Percentiles rank a stretch among this genome's conserved stretches.
These are phyloP conservation scores for Botrytis hyacinthi DNA, from an alignment of 2,329 filamentous ascomycete species.

Conservation along the genomic window DNA sequence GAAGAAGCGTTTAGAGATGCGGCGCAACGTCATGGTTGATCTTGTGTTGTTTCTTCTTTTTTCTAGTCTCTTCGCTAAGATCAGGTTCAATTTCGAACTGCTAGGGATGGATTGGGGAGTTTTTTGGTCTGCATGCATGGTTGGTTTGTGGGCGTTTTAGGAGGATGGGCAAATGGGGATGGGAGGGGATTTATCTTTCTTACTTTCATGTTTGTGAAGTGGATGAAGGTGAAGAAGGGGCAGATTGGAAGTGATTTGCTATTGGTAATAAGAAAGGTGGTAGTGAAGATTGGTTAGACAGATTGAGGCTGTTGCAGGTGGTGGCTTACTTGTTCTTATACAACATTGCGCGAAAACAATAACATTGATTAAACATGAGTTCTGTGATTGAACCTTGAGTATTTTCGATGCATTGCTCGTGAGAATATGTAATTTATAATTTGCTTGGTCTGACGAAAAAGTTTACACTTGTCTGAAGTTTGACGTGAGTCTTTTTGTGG, in stretches of 20 bases:
- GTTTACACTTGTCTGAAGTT: not conserved
- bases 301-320: not conserved
- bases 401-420: not conserved
- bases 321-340: not conserved
- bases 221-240: not conserved
- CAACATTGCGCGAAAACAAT: not conserved
- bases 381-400: not conserved
- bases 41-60: not conserved
- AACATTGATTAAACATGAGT: not conserved
- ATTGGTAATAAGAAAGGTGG: not conserved
- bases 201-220: constrained; percentile 2
- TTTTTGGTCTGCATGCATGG: constrained; percentile 19
- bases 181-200: not conserved
- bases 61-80: constrained; percentile 10
- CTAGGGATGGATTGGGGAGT: constrained; percentile 11
- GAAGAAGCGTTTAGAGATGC: constrained; percentile 88
- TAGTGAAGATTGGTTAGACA: not conserved
- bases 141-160: constrained; percentile 12
- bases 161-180: not conserved
- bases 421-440: not conserved
- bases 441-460: not conserved
- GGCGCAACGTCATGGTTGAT: constrained; percentile 36
- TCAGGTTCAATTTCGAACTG: not conserved
- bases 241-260: not conserved
- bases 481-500: not conserved